Evolutionary conservation across 345 rosid species (phyloP), one percentile per base, ranked within the genome.

Genomic region (Arabidopsis suecica): DNA sequence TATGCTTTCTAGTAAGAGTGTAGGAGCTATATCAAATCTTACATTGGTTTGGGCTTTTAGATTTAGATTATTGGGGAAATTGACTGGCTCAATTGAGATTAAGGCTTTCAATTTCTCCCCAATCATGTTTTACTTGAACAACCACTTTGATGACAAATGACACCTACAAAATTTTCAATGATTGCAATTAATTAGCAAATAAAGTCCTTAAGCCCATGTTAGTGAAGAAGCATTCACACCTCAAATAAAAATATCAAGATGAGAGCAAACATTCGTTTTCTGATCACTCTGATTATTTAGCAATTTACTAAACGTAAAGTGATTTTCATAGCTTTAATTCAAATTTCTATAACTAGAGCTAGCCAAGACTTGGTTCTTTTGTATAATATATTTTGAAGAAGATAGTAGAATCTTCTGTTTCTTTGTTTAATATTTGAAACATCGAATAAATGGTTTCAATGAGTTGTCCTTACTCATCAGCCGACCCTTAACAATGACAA

Each of bases 391-490:
- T 22, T 36, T 45, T 0, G 5, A 34, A 20, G 42, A 51, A 45
- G 13, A 36, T 30, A 0, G 73, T 9, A 33, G 64, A 68, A 53
- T 62, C 63, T 51, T 68, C 40, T 30, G 16, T 53, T 56, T 18
- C 5, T 62, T 64, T 71, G 36, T 62, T 70, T 55, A 47, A 36
- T 56, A 38, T 55, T 55, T 36, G 69, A 68, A 61, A 55, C 68
- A 75, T 16, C 14, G 32, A 75, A 22, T 32, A 18, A 68, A 63
- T 36, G 36, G 25, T 69, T 63, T 36, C 8, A 8, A 64, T 77
- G 80, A 77, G 76, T 70, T 77, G 80, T 77, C 67, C 55, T 77
- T 72, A 70, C 67, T 70, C 61, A 70, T 71, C 67, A 70, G 71
- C 61, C 76, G 80, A 44, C 76, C 71, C 49, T 69, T 33, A 42